Evolutionary conservation across 768 basidiomycete species (phyloP).

Genomic region (Steccherinum ochraceum): DNA sequence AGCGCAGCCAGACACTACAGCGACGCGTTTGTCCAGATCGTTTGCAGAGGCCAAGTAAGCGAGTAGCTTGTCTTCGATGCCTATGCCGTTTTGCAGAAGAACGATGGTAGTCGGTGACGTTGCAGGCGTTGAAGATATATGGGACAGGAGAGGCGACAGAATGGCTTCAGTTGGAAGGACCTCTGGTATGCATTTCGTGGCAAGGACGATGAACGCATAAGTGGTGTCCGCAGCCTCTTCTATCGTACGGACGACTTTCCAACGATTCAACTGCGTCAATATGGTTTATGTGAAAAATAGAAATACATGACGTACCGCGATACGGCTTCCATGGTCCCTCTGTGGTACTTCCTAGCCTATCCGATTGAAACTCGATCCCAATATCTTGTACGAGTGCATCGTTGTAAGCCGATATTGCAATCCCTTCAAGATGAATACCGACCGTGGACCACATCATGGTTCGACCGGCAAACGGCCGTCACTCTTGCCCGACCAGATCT

Average conservation of each 20-base stretch:
- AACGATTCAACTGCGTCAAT: neutral
- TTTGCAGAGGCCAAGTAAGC: slow-evolving; percentile 4
- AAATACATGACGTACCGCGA: slow-evolving; percentile 15
- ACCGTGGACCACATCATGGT: slow-evolving; percentile 15
- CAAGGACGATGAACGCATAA: slow-evolving; percentile 22
- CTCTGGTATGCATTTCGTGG: slow-evolving; percentile 23
- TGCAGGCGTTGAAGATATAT: neutral
- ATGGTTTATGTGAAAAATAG: neutral
- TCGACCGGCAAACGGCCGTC: slow-evolving; percentile 26
- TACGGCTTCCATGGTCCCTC: slow-evolving; percentile 16
- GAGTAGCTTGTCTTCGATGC: slow-evolving; percentile 23
- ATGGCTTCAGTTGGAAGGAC: slow-evolving; percentile 17
- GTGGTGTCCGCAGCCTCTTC: slow-evolving; percentile 24
- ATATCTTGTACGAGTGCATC: slow-evolving; percentile 10
- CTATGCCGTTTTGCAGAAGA: slow-evolving; percentile 29
- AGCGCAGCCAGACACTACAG: slow-evolving; percentile 26
- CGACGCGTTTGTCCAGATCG: slow-evolving; percentile 1
- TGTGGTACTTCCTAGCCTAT: slow-evolving; percentile 12
- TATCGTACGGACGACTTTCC: slow-evolving; percentile 17
- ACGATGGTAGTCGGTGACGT: slow-evolving; percentile 15
- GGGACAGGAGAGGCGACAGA: slow-evolving; percentile 20
- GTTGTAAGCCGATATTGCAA: no score
- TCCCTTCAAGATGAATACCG: no score
- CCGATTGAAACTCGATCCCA: slow-evolving; percentile 18
- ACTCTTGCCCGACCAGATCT: slow-evolving; percentile 18